Evolutionary conservation across 768 basidiomycete species (phyloP), one percentile per base, ranked within the genome.

Genomic region (Rhizopogon vinicolor): DNA sequence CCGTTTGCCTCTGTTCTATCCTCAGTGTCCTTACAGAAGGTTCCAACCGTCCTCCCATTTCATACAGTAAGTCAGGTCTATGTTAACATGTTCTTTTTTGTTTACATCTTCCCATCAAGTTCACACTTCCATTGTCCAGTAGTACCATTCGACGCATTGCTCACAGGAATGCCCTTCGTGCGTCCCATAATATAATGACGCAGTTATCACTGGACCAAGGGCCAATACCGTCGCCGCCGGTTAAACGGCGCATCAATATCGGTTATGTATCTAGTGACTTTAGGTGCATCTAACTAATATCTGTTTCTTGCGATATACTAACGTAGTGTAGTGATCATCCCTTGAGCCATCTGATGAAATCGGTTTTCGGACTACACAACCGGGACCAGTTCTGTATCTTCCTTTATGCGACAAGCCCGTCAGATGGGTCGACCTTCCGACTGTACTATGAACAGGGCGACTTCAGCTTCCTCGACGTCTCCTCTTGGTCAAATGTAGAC

Each of bases 181-280:
- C 75, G 16, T 76, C 78, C 5, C 72, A 78, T 59, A 61, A 63
- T n/a, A 67, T 74, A 28, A 71, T 76, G 42, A 66, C 70, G 8
- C 74, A 76, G 52, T 67, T 77, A 66, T 63, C 74, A 16, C 78
- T 77, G 0, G 57, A 59, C 19, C 65, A 71, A 56, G 72, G 76
- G 39, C 74, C 70, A 52, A 70, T 66, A 1, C 72, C 79, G 5
- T 75, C 75, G 0, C 76, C 77, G 5, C 79, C 79, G 2, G 53
- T 69, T 3, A 49, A 56, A 40, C 72, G 73, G 35, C 70, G 67
- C 58, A 58, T 81, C 52, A 78, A 79, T 53, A 54, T 81, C 53
- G 80, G 77, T 16, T 81, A 80, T 62, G 68, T 81, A 42, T 78
- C 77, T 0, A 73, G 75, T 37, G 79, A 80, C 58, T 72, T 80